A percentile compares a stretch with the other conserved stretches of the same genome.
These are phyloP conservation scores for Hebeloma cylindrosporum DNA, from an alignment of 768 basidiomycete species.

Conservation along the genomic window DNA sequence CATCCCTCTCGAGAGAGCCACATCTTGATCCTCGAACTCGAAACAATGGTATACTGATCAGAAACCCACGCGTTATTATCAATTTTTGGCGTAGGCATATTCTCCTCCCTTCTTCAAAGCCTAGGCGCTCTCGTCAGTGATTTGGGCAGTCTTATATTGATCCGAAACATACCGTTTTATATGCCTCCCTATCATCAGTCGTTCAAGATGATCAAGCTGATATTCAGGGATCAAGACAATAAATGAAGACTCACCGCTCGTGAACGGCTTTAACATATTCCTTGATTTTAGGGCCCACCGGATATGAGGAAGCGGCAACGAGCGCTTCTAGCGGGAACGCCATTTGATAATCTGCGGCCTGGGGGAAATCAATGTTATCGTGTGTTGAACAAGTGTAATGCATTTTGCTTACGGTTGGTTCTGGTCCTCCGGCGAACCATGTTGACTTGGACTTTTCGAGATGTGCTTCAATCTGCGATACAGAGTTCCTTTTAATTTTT, in stretches of 20 bases:
- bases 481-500: not conserved
- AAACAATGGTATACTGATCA: not conserved
- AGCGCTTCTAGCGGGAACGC: slow-evolving; percentile 25
- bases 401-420: slow-evolving; percentile 14
- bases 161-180: slow-evolving; percentile 5
- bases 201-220: not conserved
- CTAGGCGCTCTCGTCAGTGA: slow-evolving; percentile 10
- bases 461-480: slow-evolving; percentile 22
- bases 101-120: slow-evolving; percentile 33
- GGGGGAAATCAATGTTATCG: not conserved
- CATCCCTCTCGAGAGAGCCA: too few species aligned
- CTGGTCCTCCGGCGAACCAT: slow-evolving; percentile 21
- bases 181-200: slow-evolving; percentile 4
- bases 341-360: slow-evolving; percentile 31
- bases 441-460: slow-evolving; percentile 16
- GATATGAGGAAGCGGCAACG: slow-evolving; percentile 14
- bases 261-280: slow-evolving; percentile 25
- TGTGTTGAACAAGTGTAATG: not conserved
- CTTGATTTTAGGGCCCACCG: slow-evolving; percentile 20
- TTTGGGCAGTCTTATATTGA: not conserved
- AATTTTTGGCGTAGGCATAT: slow-evolving; percentile 27
- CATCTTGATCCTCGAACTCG: too few species aligned
- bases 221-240: not conserved
- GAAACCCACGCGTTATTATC: not conserved
- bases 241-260: slow-evolving; percentile 18